Conservation (phyloP, 2,329 filamentous ascomycete genomes). For the Pseudocercospora fijiensis region DNA sequence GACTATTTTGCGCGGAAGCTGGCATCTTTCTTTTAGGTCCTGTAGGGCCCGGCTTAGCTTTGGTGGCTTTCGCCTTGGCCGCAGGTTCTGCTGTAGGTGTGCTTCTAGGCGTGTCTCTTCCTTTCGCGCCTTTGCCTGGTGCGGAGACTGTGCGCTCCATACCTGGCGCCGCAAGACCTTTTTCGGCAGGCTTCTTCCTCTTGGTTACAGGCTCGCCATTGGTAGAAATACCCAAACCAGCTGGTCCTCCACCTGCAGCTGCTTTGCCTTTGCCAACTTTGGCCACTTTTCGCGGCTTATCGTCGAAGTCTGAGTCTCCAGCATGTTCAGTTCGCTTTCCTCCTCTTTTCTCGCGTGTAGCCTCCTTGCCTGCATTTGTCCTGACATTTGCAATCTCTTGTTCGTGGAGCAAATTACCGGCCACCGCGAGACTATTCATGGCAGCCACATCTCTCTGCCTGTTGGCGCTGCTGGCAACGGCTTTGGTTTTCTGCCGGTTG, state of each 20-base stretch:
- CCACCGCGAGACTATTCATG: constrained; percentile 66
- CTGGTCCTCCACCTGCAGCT: constrained; percentile 47
- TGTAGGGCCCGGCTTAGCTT: constrained; percentile 63
- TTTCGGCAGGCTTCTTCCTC: constrained; percentile 81
- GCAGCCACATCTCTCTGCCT: constrained; percentile 76
- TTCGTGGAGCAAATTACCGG: constrained; percentile 72
- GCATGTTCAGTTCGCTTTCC: constrained; percentile 59
- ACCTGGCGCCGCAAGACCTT: constrained; percentile 47
- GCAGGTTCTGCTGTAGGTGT: constrained; percentile 64
- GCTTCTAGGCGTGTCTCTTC: constrained; percentile 62
- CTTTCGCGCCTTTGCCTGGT: constrained; percentile 35
- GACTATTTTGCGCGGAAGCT: constrained; percentile 35
- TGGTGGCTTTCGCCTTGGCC: constrained; percentile 69
- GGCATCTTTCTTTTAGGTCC: constrained; percentile 72
- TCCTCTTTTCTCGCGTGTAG: constrained; percentile 68
- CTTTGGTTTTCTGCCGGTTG: constrained; percentile 60
- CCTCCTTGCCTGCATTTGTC: constrained; percentile 72
- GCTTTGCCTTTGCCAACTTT: constrained; percentile 63
- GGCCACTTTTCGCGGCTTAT: constrained; percentile 65
- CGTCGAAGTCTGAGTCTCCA: constrained; percentile 77
- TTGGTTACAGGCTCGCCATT: constrained; percentile 65
- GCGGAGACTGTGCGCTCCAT: constrained; percentile 69
- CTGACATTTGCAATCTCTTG: constrained; percentile 77
- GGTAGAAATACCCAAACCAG: constrained; percentile 61
- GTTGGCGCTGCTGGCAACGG: constrained; percentile 62